phyloP scores from a whole-genome alignment of 1,139 yeast species.

The Zygoascus sp. region DNA sequence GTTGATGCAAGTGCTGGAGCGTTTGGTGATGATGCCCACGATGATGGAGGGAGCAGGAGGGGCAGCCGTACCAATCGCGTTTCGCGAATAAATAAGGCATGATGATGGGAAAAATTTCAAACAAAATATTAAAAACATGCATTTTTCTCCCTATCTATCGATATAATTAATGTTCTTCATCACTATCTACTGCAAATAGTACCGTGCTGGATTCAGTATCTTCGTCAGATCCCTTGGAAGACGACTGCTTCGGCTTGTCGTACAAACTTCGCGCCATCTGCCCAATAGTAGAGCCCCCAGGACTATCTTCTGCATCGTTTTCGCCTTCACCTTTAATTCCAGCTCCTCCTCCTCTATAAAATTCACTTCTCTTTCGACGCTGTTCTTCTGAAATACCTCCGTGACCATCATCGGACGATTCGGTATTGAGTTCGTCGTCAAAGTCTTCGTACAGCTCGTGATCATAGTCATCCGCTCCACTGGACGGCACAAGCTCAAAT shows the following conservation, averaged over 20 bases:
- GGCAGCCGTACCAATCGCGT: too few relatives aligned
- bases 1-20: neutral
- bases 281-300: slow-evolving; percentile 19
- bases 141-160: neutral
- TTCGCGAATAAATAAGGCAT: too few relatives aligned
- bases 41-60: too few relatives aligned
- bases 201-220: slow-evolving; percentile 9
- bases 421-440: slow-evolving; percentile 17
- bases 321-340: neutral
- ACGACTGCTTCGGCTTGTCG: slow-evolving; percentile 12
- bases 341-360: slow-evolving; percentile 5
- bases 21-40: neutral
- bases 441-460: slow-evolving; percentile 17
- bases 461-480: slow-evolving; percentile 21
- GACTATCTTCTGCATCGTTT: neutral
- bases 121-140: neutral
- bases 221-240: neutral
- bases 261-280: slow-evolving; percentile 24
- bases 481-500: slow-evolving; percentile 30
- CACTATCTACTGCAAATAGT: slow-evolving; percentile 12
- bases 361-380: slow-evolving; percentile 3
- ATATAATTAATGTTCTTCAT: neutral
- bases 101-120: too few relatives aligned
- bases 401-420: slow-evolving; percentile 1
- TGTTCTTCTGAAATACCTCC: slow-evolving; percentile 7